A percentile compares a stretch with the other conserved stretches of the same genome.
phyloP scores from a whole-genome alignment of 2,329 filamentous ascomycete species.

The Trichoderma gracile region DNA sequence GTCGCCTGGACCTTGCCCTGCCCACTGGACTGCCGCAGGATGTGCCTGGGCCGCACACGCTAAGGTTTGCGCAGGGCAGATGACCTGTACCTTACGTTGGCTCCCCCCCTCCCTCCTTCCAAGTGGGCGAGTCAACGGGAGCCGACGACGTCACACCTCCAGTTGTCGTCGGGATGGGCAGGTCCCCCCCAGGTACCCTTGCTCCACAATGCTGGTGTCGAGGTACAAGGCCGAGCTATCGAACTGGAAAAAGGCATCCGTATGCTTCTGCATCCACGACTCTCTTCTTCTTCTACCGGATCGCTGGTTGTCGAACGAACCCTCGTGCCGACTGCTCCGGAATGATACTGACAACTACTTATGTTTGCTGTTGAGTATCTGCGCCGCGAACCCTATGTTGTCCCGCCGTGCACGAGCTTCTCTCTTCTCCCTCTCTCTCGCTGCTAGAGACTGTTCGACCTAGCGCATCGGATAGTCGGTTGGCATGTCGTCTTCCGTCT shows the following conservation, averaged over 20 bases:
- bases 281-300: constrained; percentile 10
- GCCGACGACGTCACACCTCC: constrained; percentile 11
- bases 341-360: no score
- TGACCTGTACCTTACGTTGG: constrained; percentile 43
- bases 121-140: no score
- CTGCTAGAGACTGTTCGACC: no score
- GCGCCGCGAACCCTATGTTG: no score
- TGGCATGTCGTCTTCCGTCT: no score
- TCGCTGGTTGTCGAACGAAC: not conserved
- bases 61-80: constrained; percentile 41
- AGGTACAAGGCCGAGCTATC: not conserved
- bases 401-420: no score
- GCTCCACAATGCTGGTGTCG: constrained; percentile 7
- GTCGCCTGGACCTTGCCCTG: constrained; percentile 1
- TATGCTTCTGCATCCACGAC: no score
- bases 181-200: constrained; percentile 3
- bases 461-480: no score
- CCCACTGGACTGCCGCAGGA: constrained; percentile 36
- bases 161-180: not conserved
- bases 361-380: no score
- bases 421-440: no score
- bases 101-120: constrained; percentile 19
- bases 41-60: constrained; percentile 37
- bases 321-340: no score
- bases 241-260: not conserved